Evolutionary conservation across 441 rosid species (phyloP), one percentile per base, ranked within the genome.

Genomic region (Syzygium malaccense): DNA sequence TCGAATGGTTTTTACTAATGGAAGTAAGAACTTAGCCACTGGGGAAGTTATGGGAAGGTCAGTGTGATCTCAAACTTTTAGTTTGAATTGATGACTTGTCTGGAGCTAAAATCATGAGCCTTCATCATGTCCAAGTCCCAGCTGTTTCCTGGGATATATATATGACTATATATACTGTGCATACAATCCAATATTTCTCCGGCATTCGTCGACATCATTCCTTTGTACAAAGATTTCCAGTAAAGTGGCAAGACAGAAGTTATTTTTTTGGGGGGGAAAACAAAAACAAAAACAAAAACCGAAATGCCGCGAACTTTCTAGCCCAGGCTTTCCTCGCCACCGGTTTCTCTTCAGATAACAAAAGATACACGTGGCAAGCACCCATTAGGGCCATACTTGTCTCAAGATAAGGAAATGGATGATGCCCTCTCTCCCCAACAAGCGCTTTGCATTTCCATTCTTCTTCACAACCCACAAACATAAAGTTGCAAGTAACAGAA

Each of bases 321-420:
- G 83, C 83, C 53, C 5, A 75, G 48, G 83, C 83, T 75, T 75
- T 75, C 83, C 51, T 25, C n/a, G 48, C 83, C 83, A 75, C 49
- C 18, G 25, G 83, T 75, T 75, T 41, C 48, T 14, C 15, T 75
- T 23, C 83, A 41, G 83, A 75, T 75, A 75, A 75, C 83, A 75
- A 75, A 48, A 41, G 83, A 41, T 75, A 75, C 89, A 80, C 89
- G 89, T 87, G 89, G 89, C 89, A 28, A 57, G 54, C 84, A 57
- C 79, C 68, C 86, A 87, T 87, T 87, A 41, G 86, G 55, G 75
- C n/a, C 41, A n/a, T 23, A 54, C n/a, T 55, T 45, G 19, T 56
- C 57, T 87, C 51, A 9, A 79, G 88, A 87, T 87, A 87, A 87
- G 86, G 85, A 45, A 79, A 79, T 87, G 89, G 86, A 87, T 87